A percentile compares a stretch with the other conserved stretches of the same genome.
Conservation (phyloP, 1,284 basidiomycete genomes). For the Phellopilus nigrolimitatus region DNA sequence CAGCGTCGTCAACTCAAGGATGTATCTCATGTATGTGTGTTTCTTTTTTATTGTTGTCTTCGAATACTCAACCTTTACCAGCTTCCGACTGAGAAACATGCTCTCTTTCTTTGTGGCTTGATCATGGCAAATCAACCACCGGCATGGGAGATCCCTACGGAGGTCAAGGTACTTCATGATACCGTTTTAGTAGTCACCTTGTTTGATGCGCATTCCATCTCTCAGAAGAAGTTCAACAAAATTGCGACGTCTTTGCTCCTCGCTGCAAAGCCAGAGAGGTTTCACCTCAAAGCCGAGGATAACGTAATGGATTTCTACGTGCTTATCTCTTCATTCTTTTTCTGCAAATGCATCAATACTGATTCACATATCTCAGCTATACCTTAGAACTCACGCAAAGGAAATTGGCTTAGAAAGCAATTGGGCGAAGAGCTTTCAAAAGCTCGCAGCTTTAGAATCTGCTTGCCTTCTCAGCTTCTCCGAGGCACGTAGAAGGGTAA, state of each 20-base stretch:
- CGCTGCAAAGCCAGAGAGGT: no score
- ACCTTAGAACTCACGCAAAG: background rate
- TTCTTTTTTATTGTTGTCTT: no score
- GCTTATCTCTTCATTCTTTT: no score
- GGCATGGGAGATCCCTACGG: background rate
- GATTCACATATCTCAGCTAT: background rate
- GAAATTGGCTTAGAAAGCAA: background rate
- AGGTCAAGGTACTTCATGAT: background rate
- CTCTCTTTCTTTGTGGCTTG: background rate
- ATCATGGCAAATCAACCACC: background rate
- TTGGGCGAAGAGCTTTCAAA: background rate
- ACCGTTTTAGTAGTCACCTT: background rate
- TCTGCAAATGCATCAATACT: background rate
- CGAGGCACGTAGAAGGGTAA: no score
- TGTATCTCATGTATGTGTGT: no score
- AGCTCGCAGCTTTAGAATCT: background rate
- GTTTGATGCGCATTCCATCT: background rate
- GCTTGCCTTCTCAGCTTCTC: background rate
- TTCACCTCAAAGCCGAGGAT: no score
- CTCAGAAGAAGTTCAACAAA: background rate
- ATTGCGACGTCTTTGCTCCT: no score
- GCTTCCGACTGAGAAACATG: no score
- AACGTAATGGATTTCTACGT: no score
- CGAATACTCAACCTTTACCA: no score
- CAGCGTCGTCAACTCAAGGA: no score